Percentiles rank a stretch among this genome's conserved stretches.
These are phyloP conservation scores for Panicum hallii DNA, from an alignment of 202 grass and related monocot species.

Conservation along the genomic window DNA sequence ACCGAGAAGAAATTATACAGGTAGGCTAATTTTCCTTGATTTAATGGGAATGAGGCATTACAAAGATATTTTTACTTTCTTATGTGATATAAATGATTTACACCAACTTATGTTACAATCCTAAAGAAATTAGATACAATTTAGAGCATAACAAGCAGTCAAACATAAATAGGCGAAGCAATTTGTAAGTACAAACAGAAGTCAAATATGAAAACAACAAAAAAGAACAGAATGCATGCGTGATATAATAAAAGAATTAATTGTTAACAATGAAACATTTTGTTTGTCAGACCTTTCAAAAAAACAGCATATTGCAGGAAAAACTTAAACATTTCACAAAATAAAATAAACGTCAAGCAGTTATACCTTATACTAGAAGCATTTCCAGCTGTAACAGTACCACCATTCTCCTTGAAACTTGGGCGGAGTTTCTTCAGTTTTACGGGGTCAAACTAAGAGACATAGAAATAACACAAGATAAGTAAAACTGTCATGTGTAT, in stretches of 20 bases:
- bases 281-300: neutral
- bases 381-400: constrained; percentile 94
- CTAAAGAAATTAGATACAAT: neutral
- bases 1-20: neutral
- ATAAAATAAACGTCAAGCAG: constrained; percentile 17
- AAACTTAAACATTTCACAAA: neutral
- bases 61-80: neutral
- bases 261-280: neutral
- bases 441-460: constrained; percentile 81
- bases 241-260: neutral
- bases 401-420: constrained; percentile 92
- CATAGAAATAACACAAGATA: neutral
- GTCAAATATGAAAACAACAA: neutral
- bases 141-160: constrained; percentile 3
- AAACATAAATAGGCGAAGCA: neutral
- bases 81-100: neutral
- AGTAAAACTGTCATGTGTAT: neutral
- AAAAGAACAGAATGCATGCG: neutral
- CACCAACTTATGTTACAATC: constrained; percentile 23
- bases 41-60: constrained; percentile 1
- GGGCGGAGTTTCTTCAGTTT: constrained; percentile 92
- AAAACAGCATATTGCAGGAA: neutral
- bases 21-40: neutral
- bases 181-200: neutral
- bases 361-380: constrained; percentile 93